Base-by-base conservation (phyloP, 257 asterid genomes). In the Gentiana macrophylla region DNA sequence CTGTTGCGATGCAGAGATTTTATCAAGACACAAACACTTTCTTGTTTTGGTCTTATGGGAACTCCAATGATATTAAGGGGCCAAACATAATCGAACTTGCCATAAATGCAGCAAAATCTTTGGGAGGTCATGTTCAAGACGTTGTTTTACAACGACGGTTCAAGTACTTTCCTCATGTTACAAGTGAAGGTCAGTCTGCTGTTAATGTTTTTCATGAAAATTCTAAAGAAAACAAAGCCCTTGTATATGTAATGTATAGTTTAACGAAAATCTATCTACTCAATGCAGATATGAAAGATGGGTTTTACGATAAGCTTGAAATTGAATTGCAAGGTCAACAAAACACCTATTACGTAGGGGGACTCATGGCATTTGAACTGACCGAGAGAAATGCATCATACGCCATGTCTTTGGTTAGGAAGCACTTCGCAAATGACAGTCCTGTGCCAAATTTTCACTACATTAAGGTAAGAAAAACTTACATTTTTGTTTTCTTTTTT, bases 31-130 rank as follows among this genome's bases (percentile, higher is more conserved):
- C 92, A 0, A 50, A 72, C 45, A 48, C 82, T 55, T 85, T 82
- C 72, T 64, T 85, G 24, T 85, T 85, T 75, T 85, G 94, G 94
- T 80, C 92, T 34, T 85, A 85, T 32, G 94, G 94, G 1, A 71
- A 85, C 78, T 72, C 89, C 0, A 76, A 59, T 7, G 62, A 71
- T 5, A 57, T 76, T 56, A 67, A 55, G 46, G 86, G 83, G 7
- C 69, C 68, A 32, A 70, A 76, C 50, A 89, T 82, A 37, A 67
- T 62, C 5, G 72, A 74, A 49, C 81, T 85, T 34, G 84, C 83
- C 1, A 33, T 70, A 52, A 74, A 72, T 45, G 80, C 83, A 50
- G 86, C 76, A 8, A 65, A 64, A 56, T 67, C 85, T 66, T 82
- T 85, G 74, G 24, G 94, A 11, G 84, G 86, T 45, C 67, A 78